Base-by-base conservation (phyloP, 2,329 filamentous ascomycete genomes). In the Microcera coccophila region DNA sequence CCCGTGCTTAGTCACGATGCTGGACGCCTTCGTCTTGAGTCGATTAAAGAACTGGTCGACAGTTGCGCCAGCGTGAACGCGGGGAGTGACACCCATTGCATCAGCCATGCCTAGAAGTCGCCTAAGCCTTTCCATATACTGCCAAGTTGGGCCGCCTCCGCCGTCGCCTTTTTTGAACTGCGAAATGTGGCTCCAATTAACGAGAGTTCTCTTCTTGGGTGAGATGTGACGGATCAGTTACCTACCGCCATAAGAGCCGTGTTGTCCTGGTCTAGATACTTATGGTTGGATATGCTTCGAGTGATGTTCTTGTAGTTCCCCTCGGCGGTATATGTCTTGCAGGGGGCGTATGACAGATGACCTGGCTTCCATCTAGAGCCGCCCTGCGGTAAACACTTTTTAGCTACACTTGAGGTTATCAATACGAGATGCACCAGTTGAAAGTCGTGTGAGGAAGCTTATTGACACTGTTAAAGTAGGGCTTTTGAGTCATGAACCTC, bases 401-500 rank as follows among this genome's bases (percentile, higher is more conserved):
- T 33, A 34, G 20, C 16, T 26, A 35, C 7, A 19, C 4, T n/a
- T 21, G 4, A 5, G 15, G 2, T 2, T 10, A n/a, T 1, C 2
- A n/a, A n/a, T 20, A 32, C 19, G 18, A 15, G 20, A 39, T 29
- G 4, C 20, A 35, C 93, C 93, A 98, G 67, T 95, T 95, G 75
- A 98, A 98, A 0, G 93, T 97, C 5, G 93, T 97, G 62, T 97
- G 93, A 0, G 93, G 93, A 70, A 97, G 97, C 61, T 87, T 95
- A 71, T 97, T 97, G 76, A 97, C 97, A 64, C 97, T 97, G 73
- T 97, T 97, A 93, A 93, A 98, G 73, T 91, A 96, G 46, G 98
- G 75, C 71, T 98, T 98, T 67, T 98, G 93, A 0, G 93, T 98
- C 60, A 98, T 85, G 73, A 98, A 98, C 24, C 91, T 82, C 44